A percentile compares a stretch with the other conserved stretches of the same genome.
Conservation (phyloP, 2,329 filamentous ascomycete genomes). For the Cyphellophora europaea region DNA sequence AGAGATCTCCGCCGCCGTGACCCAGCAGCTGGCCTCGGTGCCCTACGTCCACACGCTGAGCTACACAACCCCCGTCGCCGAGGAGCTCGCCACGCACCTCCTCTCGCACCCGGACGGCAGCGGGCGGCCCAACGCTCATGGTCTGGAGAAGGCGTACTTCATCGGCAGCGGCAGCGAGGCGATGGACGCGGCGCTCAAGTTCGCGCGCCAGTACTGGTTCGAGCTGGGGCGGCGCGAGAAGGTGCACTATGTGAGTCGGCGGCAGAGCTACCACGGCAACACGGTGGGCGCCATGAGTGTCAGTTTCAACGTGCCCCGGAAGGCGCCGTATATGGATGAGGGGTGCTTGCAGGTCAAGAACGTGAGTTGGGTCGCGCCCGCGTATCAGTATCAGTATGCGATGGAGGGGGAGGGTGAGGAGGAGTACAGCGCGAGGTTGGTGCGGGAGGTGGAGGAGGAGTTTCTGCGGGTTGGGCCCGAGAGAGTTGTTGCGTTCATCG, state of each 20-base stretch:
- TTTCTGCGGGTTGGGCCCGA: slow-evolving; percentile 37
- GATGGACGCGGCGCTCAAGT: slow-evolving; percentile 39
- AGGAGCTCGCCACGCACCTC: slow-evolving; percentile 43
- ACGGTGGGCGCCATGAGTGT: slow-evolving; percentile 38
- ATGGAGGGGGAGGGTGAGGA: slow-evolving; percentile 28
- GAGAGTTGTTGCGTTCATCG: slow-evolving; percentile 40
- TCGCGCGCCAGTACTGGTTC: slow-evolving; percentile 39
- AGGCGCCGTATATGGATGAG: slow-evolving; percentile 22
- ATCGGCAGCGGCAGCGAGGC: slow-evolving; percentile 51
- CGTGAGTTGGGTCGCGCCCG: slow-evolving; percentile 20
- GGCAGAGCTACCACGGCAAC: slow-evolving; percentile 42
- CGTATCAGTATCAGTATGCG: slow-evolving; percentile 28
- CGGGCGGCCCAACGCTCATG: slow-evolving; percentile 42
- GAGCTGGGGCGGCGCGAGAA: slow-evolving; percentile 28
- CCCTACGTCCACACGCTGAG: slow-evolving; percentile 51
- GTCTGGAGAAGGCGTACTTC: slow-evolving; percentile 47
- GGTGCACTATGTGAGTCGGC: slow-evolving; percentile 33
- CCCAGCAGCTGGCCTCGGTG: slow-evolving; percentile 48
- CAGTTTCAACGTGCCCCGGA: slow-evolving; percentile 25
- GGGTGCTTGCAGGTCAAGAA: slow-evolving; percentile 15
- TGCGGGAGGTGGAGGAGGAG: slow-evolving; percentile 38
- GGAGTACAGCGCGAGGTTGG: slow-evolving; percentile 31
- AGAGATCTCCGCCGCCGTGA: slow-evolving; percentile 51
- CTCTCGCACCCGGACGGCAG: too few relatives aligned
- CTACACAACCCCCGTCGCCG: slow-evolving; percentile 45